Percentiles rank a stretch among this genome's conserved stretches.
phyloP scores from a whole-genome alignment of 1,139 yeast genomes.

The Hansenula anomala region DNA sequence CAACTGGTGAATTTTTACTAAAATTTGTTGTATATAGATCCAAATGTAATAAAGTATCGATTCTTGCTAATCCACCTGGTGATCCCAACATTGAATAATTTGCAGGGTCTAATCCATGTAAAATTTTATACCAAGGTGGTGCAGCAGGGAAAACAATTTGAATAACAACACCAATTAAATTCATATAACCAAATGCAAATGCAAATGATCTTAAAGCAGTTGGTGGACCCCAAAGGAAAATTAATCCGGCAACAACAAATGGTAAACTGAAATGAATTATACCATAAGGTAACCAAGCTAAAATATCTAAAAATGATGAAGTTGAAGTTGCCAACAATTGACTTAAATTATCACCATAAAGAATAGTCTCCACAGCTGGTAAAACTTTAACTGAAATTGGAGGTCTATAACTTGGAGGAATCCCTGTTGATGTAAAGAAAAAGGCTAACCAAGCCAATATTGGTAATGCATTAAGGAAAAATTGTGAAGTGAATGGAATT shows the following conservation, averaged over 20 bases:
- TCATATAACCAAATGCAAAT: conserved; percentile 97
- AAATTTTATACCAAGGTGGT: conserved; percentile 95
- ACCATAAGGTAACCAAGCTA: conserved; percentile 98
- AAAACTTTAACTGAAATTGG: conserved; percentile 85
- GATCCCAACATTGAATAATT: conserved; percentile 89
- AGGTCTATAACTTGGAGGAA: conserved; percentile 78
- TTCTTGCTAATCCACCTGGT: conserved; percentile 94
- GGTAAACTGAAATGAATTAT: conserved; percentile 87
- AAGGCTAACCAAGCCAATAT: conserved; percentile 84
- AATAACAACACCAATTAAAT: conserved; percentile 73
- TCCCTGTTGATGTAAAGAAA: conserved; percentile 74
- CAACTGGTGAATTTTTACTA: conserved; percentile 74
- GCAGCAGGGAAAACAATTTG: conserved; percentile 92
- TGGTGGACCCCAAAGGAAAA: conserved; percentile 92
- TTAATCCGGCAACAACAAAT: conserved; percentile 72
- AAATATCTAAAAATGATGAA: conserved; percentile 61
- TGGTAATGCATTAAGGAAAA: conserved; percentile 82
- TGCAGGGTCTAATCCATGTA: conserved; percentile 86
- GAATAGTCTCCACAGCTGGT: conserved; percentile 91
- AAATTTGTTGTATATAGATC: conserved; percentile 87
- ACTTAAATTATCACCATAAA: conserved; percentile 90
- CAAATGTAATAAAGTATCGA: conserved; percentile 74
- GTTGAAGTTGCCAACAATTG: conserved; percentile 79
- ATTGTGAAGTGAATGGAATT: conserved; percentile 78
- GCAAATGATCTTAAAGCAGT: conserved; percentile 82